Base-by-base conservation (phyloP, 2,329 filamentous ascomycete species). In the Tolypocladium sp. region DNA sequence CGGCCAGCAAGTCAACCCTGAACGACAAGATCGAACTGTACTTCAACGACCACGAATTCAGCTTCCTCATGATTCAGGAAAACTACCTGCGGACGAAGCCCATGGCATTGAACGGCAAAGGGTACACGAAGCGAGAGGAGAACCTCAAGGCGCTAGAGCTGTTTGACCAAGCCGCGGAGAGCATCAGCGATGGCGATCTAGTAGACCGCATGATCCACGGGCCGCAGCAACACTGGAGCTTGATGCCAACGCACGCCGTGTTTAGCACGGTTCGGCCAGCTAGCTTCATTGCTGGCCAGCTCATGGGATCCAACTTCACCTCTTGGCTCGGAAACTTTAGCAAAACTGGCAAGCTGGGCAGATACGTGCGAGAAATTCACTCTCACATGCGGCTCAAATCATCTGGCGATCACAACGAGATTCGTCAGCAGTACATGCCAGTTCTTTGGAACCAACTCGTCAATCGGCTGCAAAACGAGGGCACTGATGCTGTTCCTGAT, bases 11-110 rank as follows among this genome's bases (percentile, higher is more conserved):
- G 65, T 80, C 90, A 3, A 96, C 91, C 0, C 78, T 99, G 41
- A 97, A 97, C 70, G 93, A 99, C 73, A 99, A 99, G 79, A 94
- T 95, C 63, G 93, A 99, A 74, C 84, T 99, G 1, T 99, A 99
- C 73, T 99, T 99, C 80, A 97, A 99, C 72, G 94, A 99, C 68
- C 94, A 99, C 69, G 94, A 99, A 68, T 96, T 97, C 76, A 97
- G 92, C 68, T 94, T 88, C 69, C 79, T 99, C 57, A 97, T 99
- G 94, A 86, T 99, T 54, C 94, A 99, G 71, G 95, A 99, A 73
- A 99, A 99, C 70, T 99, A 99, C 67, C 81, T 99, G 15, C 88
- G 86, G 63, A 92, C 91, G 2, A 90, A 87, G 61, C 94, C 94
- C 3, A 81, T 86, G 61, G 80, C 74, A 5, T 77, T 90, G 4